phyloP scores from a whole-genome alignment of 2,329 filamentous ascomycete genomes.

The Cadophora sp. region DNA sequence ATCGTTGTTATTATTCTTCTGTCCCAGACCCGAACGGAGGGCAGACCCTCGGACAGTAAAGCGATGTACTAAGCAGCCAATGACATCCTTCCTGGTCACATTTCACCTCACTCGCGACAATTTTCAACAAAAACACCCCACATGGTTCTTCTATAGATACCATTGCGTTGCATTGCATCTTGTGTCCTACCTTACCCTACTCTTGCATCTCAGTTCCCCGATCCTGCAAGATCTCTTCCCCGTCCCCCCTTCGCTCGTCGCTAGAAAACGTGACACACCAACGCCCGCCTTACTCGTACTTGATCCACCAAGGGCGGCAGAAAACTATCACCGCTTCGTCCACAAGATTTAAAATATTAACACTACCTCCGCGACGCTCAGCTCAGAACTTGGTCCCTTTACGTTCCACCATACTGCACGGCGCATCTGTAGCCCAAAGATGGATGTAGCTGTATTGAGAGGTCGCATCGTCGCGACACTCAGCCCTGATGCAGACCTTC shows the following conservation, averaged over 20 bases:
- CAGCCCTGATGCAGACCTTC: constrained; percentile 74
- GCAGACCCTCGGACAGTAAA: not conserved
- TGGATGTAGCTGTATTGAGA: constrained; percentile 79
- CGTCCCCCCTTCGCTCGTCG: not conserved
- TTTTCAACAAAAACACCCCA: not conserved
- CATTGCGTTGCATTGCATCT: not conserved
- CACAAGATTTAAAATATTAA: constrained; percentile 20
- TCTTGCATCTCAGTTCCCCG: not conserved
- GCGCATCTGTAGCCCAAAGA: constrained; percentile 46
- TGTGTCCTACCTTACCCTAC: not conserved
- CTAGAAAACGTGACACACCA: constrained; percentile 5
- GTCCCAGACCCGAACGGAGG: constrained; percentile 15
- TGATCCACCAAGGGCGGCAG: not conserved
- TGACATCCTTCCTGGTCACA: not conserved
- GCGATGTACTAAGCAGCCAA: not conserved
- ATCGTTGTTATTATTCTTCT: constrained; percentile 9
- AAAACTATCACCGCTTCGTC: constrained; percentile 10
- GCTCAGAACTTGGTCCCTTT: constrained; percentile 26
- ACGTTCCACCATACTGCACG: constrained; percentile 21
- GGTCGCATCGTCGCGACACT: constrained; percentile 80
- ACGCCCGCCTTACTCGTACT: not conserved
- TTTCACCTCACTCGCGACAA: not conserved
- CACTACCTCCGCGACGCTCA: constrained; percentile 14
- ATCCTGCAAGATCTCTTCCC: constrained; percentile 5
- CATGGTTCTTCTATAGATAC: not conserved